Evolutionary conservation across 2,329 filamentous ascomycete genomes (phyloP).

Genomic region (Penicillium sp.): DNA sequence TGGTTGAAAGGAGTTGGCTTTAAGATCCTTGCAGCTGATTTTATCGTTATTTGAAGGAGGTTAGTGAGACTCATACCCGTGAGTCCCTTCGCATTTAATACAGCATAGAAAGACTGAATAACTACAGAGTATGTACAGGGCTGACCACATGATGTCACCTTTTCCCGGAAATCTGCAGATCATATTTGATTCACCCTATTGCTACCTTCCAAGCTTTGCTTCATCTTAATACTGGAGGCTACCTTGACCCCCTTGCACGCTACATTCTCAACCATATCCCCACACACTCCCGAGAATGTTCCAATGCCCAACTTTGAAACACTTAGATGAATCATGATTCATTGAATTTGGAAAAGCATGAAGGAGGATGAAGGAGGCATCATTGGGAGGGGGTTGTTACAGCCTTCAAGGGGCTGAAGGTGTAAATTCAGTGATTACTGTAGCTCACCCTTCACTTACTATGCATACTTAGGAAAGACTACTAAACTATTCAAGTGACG

Average conservation of each 20-base stretch:
- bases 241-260: neutral
- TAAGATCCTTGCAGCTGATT: neutral
- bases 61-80: neutral
- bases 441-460: neutral
- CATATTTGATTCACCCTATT: neutral
- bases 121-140: neutral
- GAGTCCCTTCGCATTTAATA: neutral
- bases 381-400: neutral
- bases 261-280: neutral
- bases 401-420: neutral
- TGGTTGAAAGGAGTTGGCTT: neutral
- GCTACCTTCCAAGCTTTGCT: neutral
- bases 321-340: neutral
- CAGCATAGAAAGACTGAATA: neutral
- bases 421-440: neutral
- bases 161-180: neutral
- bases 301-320: neutral
- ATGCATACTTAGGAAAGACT: neutral
- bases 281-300: neutral
- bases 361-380: neutral
- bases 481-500: too few relatives aligned
- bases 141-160: neutral
- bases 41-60: neutral
- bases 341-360: neutral
- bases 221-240: neutral